phyloP scores from a whole-genome alignment of 371 early-diverging fungal species.

The Mortierella sp. region DNA sequence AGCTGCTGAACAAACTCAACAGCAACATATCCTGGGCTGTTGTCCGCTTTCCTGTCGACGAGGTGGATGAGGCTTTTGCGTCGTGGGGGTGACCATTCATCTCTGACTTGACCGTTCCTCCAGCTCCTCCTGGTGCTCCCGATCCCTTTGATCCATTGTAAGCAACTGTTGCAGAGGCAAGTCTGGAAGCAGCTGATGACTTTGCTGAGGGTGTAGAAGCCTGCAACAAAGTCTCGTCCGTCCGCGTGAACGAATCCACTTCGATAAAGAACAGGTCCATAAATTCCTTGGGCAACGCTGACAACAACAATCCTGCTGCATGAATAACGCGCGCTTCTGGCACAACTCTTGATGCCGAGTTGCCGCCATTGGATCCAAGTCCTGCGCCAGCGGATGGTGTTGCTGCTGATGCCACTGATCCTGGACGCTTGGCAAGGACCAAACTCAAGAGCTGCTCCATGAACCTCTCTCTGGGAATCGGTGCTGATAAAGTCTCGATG shows the following conservation, averaged over 20 bases:
- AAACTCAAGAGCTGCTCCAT: slow-evolving; percentile 63
- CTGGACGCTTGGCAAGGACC: slow-evolving; percentile 64
- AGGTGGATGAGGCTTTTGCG: background rate
- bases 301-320: slow-evolving; percentile 51
- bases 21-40: slow-evolving; percentile 50
- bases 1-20: slow-evolving; percentile 70
- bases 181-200: slow-evolving; percentile 18
- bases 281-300: slow-evolving; percentile 37
- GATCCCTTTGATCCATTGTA: slow-evolving; percentile 13
- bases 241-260: slow-evolving; percentile 43
- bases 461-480: slow-evolving; percentile 62
- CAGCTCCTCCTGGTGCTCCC: background rate
- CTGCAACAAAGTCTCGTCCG: slow-evolving; percentile 44
- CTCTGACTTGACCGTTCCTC: slow-evolving; percentile 15
- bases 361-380: slow-evolving; percentile 5
- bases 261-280: slow-evolving; percentile 52
- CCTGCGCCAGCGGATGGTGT: slow-evolving; percentile 13
- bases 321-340: slow-evolving; percentile 53
- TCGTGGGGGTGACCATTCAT: background rate
- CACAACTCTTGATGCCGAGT: slow-evolving; percentile 26
- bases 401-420: slow-evolving; percentile 61
- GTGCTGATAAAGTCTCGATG: slow-evolving; percentile 77
- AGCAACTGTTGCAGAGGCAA: slow-evolving; percentile 9
- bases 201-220: slow-evolving; percentile 34
- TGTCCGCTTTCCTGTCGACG: slow-evolving; percentile 19